Evolutionary conservation across 805 yeast species (phyloP), one percentile per base, ranked within the genome.

Genomic region (Hanseniaspora hatyaiensis): DNA sequence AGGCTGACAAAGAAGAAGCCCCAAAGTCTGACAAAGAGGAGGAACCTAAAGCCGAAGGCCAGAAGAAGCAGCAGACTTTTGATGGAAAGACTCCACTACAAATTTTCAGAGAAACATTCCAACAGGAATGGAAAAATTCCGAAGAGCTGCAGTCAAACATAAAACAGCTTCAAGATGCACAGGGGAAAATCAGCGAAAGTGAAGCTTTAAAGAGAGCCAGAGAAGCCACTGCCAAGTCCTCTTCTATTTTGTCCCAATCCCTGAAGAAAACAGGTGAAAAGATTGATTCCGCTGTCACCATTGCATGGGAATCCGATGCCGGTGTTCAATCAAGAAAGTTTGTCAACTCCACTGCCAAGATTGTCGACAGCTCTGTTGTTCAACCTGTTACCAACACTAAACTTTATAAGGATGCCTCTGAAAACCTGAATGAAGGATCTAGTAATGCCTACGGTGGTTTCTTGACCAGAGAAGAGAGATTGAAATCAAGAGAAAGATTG

Each of bases 231-330:
- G 92, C 83, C 58, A 78, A 76, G 59, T 77, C 78, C 8, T 66
- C 75, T 2, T 72, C 84, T 16, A 82, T 82, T 32, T 74, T 80
- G 6, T 79, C 82, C 12, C 76, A 82, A 61, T 81, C 86, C 36
- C 75, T 85, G 48, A 75, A 77, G 57, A 83, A 82, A 65, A 92
- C 97, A 4, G 96, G 96, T n/a, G 85, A 82, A 57, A 89, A 79
- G 33, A 86, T 92, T 30, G 97, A 96, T 47, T 80, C 74, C 50
- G 94, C 79, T 38, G 97, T 96, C 3, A 70, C 74, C 33, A 81
- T 80, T 51, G 96, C 96, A 1, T 92, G 98, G 98, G 96, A 92
- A 52, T 86, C 96, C 1, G 84, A 92, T 20, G 83, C 89, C 36
- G 92, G 95, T 52, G 78, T 80, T 62, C 82, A 80, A 41, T 88